Base-by-base conservation (phyloP, 2,329 filamentous ascomycete species). In the Fusarium buxicola region DNA sequence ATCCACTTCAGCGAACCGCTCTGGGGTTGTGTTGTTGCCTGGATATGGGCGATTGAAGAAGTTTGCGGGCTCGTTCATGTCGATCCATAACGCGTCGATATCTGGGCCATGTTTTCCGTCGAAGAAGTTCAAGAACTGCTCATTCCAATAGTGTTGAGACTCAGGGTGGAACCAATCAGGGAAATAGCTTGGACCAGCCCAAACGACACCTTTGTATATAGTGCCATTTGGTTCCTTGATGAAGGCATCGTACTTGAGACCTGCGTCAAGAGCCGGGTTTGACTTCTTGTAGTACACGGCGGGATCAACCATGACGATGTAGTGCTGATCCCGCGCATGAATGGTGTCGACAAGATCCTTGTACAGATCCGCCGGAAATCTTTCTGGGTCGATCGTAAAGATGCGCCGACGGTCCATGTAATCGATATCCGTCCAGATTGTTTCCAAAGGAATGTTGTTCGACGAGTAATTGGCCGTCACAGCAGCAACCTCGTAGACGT, bases 281-380 rank as follows among this genome's bases (percentile, higher is more conserved):
- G 79, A 68, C 21, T 76, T 76, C 58, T 83, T 83, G 31, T 83
- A 80, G 31, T 83, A 80, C 2, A 86, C 86, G 3, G 89, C 89
- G 15, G 89, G 89, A 65, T 95, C 92, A 1, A 94, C 89, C 86
- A 95, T 95, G 41, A 94, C 77, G 27, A 92, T 83, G 63, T 91
- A 92, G 41, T 90, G 84, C 72, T 92, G 90, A 36, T 90, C 76
- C 53, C 87, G 83, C 7, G 77, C 73, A 69, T 93, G 90, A 0
- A 95, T 81, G 18, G 89, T 85, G 31, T 84, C 78, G 18, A 90
- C 87, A 2, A 93, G 76, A 65, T 89, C 83, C 32, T 85, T 86
- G 79, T 92, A 84, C 73, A 84, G 82, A 0, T 80, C 53, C 7
- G 90, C 70, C 0, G 88, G 84, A 70, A 88, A 92, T 28, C 88